Evolutionary conservation across 169 alveolate genomes (phyloP).

Genomic region (Plasmodium malariae): DNA sequence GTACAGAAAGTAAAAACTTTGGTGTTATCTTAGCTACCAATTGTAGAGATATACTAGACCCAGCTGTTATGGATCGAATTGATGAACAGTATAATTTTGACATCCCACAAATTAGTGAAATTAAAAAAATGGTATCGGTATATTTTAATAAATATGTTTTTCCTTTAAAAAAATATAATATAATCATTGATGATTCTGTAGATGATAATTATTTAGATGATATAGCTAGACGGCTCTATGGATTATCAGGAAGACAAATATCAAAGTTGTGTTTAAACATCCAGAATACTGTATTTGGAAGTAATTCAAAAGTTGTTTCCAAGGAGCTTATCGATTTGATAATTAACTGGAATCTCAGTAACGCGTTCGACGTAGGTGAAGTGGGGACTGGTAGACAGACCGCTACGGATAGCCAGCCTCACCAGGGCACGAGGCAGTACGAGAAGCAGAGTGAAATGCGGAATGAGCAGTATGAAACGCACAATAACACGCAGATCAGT

Average conservation of each 20-base stretch:
- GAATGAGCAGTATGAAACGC: too few species aligned
- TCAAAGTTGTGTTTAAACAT: slow-evolving; percentile 84
- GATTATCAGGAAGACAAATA: slow-evolving; percentile 97
- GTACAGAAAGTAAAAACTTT: slow-evolving; percentile 94
- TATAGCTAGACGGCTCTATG: slow-evolving; percentile 92
- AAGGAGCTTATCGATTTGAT: slow-evolving; percentile 67
- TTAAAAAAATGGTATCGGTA: slow-evolving; percentile 92
- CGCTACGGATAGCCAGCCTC: too few species aligned
- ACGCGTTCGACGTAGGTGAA: slow-evolving; percentile 16
- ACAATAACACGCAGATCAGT: too few species aligned
- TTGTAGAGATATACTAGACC: slow-evolving; percentile 95
- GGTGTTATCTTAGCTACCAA: slow-evolving; percentile 96
- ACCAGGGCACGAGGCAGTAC: too few species aligned
- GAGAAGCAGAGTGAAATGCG: too few species aligned
- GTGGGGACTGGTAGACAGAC: not conserved
- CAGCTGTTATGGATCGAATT: slow-evolving; percentile 94
- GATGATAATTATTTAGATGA: slow-evolving; percentile 84
- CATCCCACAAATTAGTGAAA: slow-evolving; percentile 92
- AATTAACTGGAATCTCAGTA: slow-evolving; percentile 61
- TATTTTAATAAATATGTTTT: slow-evolving; percentile 93
- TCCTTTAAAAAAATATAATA: slow-evolving; percentile 82
- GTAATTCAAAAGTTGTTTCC: slow-evolving; percentile 71
- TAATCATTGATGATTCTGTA: slow-evolving; percentile 84
- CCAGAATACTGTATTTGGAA: slow-evolving; percentile 74
- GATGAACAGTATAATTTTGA: slow-evolving; percentile 97